phyloP scores from a whole-genome alignment of 805 yeast species.

The Yamadazyma akitaensis region DNA sequence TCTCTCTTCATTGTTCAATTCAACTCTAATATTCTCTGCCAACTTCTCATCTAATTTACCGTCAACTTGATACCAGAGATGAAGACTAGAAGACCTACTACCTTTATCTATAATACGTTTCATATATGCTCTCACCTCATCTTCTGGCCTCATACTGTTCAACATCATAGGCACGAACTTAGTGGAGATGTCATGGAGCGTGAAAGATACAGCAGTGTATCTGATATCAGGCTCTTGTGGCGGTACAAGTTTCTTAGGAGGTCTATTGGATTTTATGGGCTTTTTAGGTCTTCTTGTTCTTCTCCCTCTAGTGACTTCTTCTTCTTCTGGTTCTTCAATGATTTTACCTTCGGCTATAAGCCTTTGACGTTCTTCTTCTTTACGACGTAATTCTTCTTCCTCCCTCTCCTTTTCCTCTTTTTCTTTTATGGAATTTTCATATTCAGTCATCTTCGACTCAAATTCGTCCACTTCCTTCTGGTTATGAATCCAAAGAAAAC shows the following conservation, averaged over 20 bases:
- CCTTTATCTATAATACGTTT: constrained; percentile 57
- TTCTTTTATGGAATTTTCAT: constrained; percentile 25
- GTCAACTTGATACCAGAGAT: constrained; percentile 83
- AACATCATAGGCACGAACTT: constrained; percentile 61
- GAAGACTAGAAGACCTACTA: constrained; percentile 53
- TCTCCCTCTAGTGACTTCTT: constrained; percentile 1
- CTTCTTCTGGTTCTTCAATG: constrained; percentile 10
- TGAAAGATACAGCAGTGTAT: constrained; percentile 64
- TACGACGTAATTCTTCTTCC: constrained; percentile 22
- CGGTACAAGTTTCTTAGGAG: constrained; percentile 21
- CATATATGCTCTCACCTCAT: constrained; percentile 62
- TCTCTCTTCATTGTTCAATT: constrained; percentile 53
- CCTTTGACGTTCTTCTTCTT: constrained; percentile 22
- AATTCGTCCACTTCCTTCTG: constrained; percentile 46
- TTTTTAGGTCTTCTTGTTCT: constrained; percentile 16
- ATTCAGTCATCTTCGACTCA: constrained; percentile 32
- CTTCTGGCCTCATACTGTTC: constrained; percentile 60
- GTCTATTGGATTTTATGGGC: constrained; percentile 7
- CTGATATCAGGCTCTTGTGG: constrained; percentile 45
- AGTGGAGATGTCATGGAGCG: constrained; percentile 60
- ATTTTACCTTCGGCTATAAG: constrained; percentile 14
- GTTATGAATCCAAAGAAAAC: constrained; percentile 51
- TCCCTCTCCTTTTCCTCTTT: constrained; percentile 26
- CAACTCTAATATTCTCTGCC: constrained; percentile 61
- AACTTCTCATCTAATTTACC: constrained; percentile 65